Conservation (phyloP, 345 rosid species). For the Arabis hirsuta region DNA sequence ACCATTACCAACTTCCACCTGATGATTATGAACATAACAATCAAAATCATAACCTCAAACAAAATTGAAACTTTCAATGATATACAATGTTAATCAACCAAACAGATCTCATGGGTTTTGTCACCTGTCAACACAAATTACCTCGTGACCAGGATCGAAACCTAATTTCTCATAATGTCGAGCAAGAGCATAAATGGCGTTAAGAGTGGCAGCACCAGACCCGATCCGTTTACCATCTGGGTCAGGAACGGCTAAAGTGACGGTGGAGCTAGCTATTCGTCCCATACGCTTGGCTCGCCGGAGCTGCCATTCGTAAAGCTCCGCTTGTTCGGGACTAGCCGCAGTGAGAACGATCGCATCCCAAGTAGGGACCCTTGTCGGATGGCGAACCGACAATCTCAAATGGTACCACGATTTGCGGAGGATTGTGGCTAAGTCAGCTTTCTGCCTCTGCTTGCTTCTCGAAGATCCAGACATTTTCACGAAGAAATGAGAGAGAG, state of each 20-base stretch:
- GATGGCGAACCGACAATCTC: conserved; percentile 84
- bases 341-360: conserved; percentile 94
- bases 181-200: conserved; percentile 79
- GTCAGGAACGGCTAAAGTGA: conserved; percentile 89
- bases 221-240: conserved; percentile 92
- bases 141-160: conserved; percentile 45
- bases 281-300: conserved; percentile 79
- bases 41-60: conserved; percentile 14
- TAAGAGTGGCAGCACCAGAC: conserved; percentile 96
- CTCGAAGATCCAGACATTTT: conserved; percentile 34
- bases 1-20: conserved; percentile 55
- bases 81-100: conserved; percentile 13
- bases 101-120: conserved; percentile 28
- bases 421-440: conserved; percentile 63
- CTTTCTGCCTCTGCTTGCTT: conserved; percentile 57
- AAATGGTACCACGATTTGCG: conserved; percentile 96
- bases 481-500: background rate
- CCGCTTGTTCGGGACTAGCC: conserved; percentile 96
- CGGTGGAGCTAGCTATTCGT: conserved; percentile 77
- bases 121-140: conserved; percentile 20
- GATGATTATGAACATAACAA: conserved; percentile 41
- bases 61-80: background rate
- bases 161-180: conserved; percentile 51
- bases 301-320: conserved; percentile 94
- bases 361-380: conserved; percentile 92